Conservation (phyloP, 805 yeast genomes). For the Candida saitoana region DNA sequence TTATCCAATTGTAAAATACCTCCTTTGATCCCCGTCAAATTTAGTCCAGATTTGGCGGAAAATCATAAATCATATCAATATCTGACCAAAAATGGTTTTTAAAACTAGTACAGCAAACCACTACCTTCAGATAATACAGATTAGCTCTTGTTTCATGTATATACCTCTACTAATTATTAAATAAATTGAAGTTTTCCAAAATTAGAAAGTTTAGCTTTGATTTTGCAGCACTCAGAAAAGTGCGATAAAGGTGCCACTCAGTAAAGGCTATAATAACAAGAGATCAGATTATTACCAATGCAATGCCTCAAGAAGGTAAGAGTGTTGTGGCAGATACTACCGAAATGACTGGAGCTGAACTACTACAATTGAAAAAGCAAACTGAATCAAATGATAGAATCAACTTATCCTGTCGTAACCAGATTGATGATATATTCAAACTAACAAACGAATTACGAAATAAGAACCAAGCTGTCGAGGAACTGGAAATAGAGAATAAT, state of each 20-base stretch:
- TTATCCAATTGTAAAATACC: no score
- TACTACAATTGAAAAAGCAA: slow-evolving; percentile 4
- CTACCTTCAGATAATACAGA: no score
- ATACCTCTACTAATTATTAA: no score
- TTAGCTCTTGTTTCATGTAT: no score
- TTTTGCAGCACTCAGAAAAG: background rate
- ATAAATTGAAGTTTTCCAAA: no score
- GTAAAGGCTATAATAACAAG: no score
- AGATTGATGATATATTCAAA: slow-evolving; percentile 25
- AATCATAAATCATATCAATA: no score
- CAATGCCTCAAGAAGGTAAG: background rate
- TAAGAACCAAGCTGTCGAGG: slow-evolving; percentile 1
- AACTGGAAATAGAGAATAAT: background rate
- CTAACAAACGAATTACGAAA: slow-evolving; percentile 13
- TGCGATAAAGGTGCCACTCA: background rate
- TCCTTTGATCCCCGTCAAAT: no score
- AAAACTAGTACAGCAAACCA: no score
- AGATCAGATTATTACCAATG: background rate
- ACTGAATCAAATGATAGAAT: slow-evolving; percentile 17
- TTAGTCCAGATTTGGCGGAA: no score
- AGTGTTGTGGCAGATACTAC: background rate
- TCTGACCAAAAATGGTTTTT: no score
- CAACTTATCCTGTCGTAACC: slow-evolving; percentile 17
- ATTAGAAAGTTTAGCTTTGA: no score
- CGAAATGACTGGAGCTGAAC: slow-evolving; percentile 1